Evolutionary conservation across 768 basidiomycete species (phyloP).

Genomic region (Kwoniella bestiolae): DNA sequence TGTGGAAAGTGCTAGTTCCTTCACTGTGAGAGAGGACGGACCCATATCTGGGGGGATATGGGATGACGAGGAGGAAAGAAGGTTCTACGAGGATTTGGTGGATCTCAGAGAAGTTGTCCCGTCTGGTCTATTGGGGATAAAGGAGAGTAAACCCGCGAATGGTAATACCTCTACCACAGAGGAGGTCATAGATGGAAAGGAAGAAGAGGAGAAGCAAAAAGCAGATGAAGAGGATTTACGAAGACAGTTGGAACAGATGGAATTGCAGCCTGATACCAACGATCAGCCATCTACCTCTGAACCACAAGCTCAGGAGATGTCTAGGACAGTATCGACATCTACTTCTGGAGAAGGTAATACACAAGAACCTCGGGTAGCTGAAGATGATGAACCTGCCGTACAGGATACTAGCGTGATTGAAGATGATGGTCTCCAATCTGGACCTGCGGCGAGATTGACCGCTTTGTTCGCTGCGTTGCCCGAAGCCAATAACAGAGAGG

Average conservation of each 20-base stretch:
- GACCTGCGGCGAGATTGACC: slow-evolving; percentile 89
- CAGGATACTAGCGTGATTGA: slow-evolving; percentile 25
- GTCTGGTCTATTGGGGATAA: slow-evolving; percentile 78
- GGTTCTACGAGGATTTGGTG: slow-evolving; percentile 89
- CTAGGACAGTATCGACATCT: slow-evolving; percentile 23
- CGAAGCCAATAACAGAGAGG: slow-evolving; percentile 85
- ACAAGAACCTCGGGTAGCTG: neutral
- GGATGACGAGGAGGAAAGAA: slow-evolving; percentile 95
- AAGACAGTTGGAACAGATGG: slow-evolving; percentile 77
- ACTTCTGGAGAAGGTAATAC: slow-evolving; percentile 14
- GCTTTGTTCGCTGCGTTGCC: slow-evolving; percentile 87
- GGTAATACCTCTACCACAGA: slow-evolving; percentile 42
- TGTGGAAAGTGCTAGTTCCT: slow-evolving; percentile 53
- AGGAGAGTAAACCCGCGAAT: slow-evolving; percentile 50
- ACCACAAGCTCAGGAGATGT: slow-evolving; percentile 25
- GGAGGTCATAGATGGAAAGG: slow-evolving; percentile 56
- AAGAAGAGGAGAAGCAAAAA: slow-evolving; percentile 56
- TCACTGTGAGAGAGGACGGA: slow-evolving; percentile 64
- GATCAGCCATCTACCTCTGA: slow-evolving; percentile 1
- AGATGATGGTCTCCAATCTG: slow-evolving; percentile 71
- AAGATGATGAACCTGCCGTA: slow-evolving; percentile 12
- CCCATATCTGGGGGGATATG: slow-evolving; percentile 75
- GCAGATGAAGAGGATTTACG: slow-evolving; percentile 67
- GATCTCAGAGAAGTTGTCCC: slow-evolving; percentile 93
- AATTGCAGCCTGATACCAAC: slow-evolving; percentile 48